Base-by-base conservation (phyloP, 2,329 filamentous ascomycete genomes). In the Chaetomium sp. region DNA sequence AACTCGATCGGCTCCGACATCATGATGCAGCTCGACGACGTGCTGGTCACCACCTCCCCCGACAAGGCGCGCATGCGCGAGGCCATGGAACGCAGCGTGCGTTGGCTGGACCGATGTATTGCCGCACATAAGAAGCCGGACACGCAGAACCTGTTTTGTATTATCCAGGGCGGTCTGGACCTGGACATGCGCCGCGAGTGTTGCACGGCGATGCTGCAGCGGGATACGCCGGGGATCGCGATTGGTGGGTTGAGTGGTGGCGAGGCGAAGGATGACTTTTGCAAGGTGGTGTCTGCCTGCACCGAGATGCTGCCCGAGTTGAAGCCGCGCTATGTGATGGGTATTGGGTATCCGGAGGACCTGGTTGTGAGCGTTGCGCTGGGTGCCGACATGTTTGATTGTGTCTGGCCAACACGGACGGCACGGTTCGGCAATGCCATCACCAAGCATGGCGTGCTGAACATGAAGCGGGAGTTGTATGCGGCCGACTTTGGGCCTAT, bases 301-400 rank as follows among this genome's bases (percentile, higher is more conserved):
- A 97, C 94, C 1, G 81, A 78, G 36, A 72, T 96, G 56, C 78
- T 99, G 14, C 95, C 95, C 0, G 87, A 92, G 56, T 77, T 88
- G 59, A 99, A 99, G 72, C 94, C 94, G n/a, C 82, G 94, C 69
- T 99, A 99, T 73, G 92, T 99, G 55, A 99, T 99, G 95, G 94
- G 94, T 14, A 94, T 99, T 63, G 91, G 94, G 10, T 99, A 96
- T 70, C 94, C 94, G 1, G 94, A 97, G 74, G 94, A 99, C 67
- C 77, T 99, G 54, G 82, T 99, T 1, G 91, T 99, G 41, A 95
- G 90, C 52, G 86, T 96, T 4, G 94, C 94, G 1, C 79, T 99
- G 0, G 94, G 94, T 3, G 94, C 94, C 49, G 94, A 99, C 72
- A 99, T 99, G 94, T 99, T 99, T 69, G 94, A 99, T 73, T 99